These are phyloP conservation scores for Suillus luteus DNA, from an alignment of 768 basidiomycete species.

Conservation along the genomic window DNA sequence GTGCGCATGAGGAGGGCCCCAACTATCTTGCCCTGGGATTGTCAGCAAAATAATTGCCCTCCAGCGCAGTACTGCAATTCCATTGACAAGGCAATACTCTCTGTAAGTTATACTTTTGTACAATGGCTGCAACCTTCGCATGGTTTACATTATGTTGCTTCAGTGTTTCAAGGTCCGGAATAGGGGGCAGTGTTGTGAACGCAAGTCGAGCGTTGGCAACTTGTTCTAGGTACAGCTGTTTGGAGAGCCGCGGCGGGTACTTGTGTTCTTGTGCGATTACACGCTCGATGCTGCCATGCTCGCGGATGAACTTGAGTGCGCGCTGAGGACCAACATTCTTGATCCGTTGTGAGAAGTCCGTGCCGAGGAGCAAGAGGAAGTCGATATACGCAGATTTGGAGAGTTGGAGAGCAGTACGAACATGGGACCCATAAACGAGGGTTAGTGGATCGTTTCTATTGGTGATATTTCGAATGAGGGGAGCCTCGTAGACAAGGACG, in stretches of 20 bases:
- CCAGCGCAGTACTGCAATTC: slow-evolving; percentile 48
- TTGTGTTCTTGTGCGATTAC: slow-evolving; percentile 56
- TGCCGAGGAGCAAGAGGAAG: slow-evolving; percentile 85
- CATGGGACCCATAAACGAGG: slow-evolving; percentile 61
- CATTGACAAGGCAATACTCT: slow-evolving; percentile 41
- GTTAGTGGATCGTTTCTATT: slow-evolving; percentile 58
- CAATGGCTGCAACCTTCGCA: slow-evolving; percentile 42
- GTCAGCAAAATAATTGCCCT: slow-evolving; percentile 69
- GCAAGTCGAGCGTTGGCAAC: slow-evolving; percentile 62
- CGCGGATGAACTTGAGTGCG: slow-evolving; percentile 74
- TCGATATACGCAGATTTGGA: slow-evolving; percentile 67
- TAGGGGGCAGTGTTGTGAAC: slow-evolving; percentile 66
- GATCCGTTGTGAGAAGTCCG: slow-evolving; percentile 88
- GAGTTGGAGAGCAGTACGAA: slow-evolving; percentile 61
- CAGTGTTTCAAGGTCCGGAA: slow-evolving; percentile 46
- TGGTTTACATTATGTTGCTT: slow-evolving; percentile 42
- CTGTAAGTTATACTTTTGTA: slow-evolving; percentile 54
- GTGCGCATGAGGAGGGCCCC: not conserved
- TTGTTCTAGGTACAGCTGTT: slow-evolving; percentile 60
- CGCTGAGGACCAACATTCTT: slow-evolving; percentile 77
- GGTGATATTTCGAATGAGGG: slow-evolving; percentile 78
- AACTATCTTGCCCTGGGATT: slow-evolving; percentile 42
- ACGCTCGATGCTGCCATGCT: slow-evolving; percentile 71
- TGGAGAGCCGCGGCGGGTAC: slow-evolving; percentile 50
- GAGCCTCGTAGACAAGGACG: slow-evolving; percentile 80